phyloP scores from a whole-genome alignment of 2,329 filamentous ascomycete genomes.

The Pseudogymnoascus sp. region DNA sequence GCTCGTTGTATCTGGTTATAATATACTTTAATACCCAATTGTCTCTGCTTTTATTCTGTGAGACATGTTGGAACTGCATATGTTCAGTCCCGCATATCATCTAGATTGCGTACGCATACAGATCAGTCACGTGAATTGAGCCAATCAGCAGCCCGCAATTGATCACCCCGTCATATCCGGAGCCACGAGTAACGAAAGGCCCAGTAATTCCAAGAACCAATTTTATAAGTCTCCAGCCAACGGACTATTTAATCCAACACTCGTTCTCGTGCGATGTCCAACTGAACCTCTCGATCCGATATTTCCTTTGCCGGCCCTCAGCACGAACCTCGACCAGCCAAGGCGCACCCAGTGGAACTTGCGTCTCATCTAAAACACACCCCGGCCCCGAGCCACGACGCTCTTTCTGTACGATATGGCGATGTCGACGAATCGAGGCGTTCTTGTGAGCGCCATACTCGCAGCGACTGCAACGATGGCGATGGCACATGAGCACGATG shows the following conservation, averaged over 20 bases:
- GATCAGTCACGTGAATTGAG: background rate
- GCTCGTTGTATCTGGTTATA: background rate
- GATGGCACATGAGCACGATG: conserved; percentile 37
- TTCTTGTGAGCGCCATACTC: background rate
- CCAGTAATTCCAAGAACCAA: background rate
- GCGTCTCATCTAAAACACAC: background rate
- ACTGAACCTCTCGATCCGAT: background rate
- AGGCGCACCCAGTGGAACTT: background rate
- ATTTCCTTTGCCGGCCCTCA: background rate
- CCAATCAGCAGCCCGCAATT: background rate
- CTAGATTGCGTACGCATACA: background rate
- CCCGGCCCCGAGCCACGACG: background rate
- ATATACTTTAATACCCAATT: background rate
- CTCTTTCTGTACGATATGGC: background rate
- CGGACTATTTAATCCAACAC: background rate
- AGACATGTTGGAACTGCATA: background rate
- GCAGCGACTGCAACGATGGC: conserved; percentile 13
- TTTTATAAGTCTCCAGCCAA: background rate
- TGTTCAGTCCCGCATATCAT: background rate
- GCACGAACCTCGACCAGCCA: background rate
- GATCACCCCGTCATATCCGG: background rate
- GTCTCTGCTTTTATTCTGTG: background rate
- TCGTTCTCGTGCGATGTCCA: background rate
- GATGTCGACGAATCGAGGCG: background rate
- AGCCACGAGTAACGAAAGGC: background rate